Base-by-base conservation (phyloP, 108 stramenopile genomes). In the Skeletonema tropicum region DNA sequence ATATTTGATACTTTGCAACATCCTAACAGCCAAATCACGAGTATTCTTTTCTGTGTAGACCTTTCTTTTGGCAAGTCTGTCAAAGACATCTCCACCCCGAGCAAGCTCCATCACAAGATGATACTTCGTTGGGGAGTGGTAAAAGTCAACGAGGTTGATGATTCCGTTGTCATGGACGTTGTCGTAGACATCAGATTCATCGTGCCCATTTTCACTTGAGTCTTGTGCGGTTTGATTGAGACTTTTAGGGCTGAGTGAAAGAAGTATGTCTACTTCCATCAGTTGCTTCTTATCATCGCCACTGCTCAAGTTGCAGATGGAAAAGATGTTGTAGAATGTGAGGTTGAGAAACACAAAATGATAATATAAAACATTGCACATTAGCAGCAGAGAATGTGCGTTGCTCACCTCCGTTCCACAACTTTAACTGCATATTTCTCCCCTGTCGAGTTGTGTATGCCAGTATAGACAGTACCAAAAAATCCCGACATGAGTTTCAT, bases 111-210 rank as follows among this genome's bases (percentile, higher is more conserved):
- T 89, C 38, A 92, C 89, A 58, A 91, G 81, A 30, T 87, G 88
- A 97, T 87, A 93, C 6, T 77, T 77, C 39, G 69, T 30, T 0
- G 81, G 79, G 1, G 89, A 86, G 4, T 85, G 74, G 78, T 93
- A 97, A 60, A 97, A 95, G 64, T 97, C 97, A 36, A 93, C 66
- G 31, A 95, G 46, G 29, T 70, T 69, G 64, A 97, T 88, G 57
- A 96, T 89, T 46, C 89, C n/a, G n/a, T n/a, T n/a, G n/a, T n/a
- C n/a, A n/a, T n/a, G n/a, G n/a, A n/a, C 85, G 8, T 79, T 75
- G 46, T 91, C 74, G 3, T 68, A 33, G 0, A 21, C 84, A 48
- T 75, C 68, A 25, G 35, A 39, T 29, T 63, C 31, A 21, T 64
- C 45, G 14, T 64, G 17, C 9, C 45, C 31, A 29, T 70, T 70